Evolutionary conservation across 495 filamentous ascomycete species (phyloP), one percentile per base, ranked within the genome.

Genomic region (Cercophora newfieldiana): DNA sequence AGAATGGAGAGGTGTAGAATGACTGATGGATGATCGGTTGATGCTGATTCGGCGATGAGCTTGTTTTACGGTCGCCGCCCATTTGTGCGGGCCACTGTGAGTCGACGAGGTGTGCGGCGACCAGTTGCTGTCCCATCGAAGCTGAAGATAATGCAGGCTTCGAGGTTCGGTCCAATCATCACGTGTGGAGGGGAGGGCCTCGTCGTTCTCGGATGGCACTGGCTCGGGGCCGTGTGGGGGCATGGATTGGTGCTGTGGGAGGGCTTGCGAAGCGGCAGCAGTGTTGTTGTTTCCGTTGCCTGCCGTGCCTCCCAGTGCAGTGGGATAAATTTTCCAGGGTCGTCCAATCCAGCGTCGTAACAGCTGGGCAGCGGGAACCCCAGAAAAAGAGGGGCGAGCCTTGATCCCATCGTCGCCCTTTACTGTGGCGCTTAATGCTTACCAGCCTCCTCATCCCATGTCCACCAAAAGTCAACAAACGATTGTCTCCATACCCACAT

Each of bases 381-480:
- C 26, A 31, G n/a, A 21, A 44, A 48, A 60, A 44, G 57, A 59
- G 57, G 57, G 58, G 30, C 5, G 37, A 4, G 37, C 58, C 19
- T 60, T n/a, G 58, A 21, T 48, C 31, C 55, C 55, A 14, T 33
- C 12, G 25, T 58, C 29, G 8, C 26, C 24, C 25, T 30, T 58
- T 29, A 22, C 21, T 60, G 58, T 60, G 33, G 58, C 58, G 33
- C 31, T 60, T 58, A 29, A 16, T 19, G 50, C 25, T 8, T 10
- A 57, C 54, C 54, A 57, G 54, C 54, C 54, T 26, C 54, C 54
- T 22, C 24, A 22, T 57, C 7, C 21, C 54, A 57, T 26, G 25
- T 57, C 54, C 54, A 53, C 50, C 24, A 53, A 48, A 63, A 54
- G 48, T 63, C 61, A 63, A 63, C 61, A 63, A 62, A 63, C 61